A percentile compares a stretch with the other conserved stretches of the same genome.
phyloP scores from a whole-genome alignment of 1,284 basidiomycete genomes.

The Rhodotorula sp. region DNA sequence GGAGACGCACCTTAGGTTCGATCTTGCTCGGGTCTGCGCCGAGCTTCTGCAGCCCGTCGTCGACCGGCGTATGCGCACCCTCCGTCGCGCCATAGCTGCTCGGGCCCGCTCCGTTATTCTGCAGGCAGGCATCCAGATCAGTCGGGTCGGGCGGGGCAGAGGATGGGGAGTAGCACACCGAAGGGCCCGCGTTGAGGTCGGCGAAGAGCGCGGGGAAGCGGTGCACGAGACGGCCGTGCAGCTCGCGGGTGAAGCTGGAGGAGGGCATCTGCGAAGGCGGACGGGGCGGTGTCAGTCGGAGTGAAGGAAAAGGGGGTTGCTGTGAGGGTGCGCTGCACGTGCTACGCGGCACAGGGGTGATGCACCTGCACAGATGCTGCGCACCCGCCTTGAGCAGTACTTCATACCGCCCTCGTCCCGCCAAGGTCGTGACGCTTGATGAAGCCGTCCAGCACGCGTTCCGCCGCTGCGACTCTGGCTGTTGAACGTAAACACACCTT shows the following conservation, averaged over 20 bases:
- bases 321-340: no score
- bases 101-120: background rate
- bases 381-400: no score
- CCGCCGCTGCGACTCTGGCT: no score
- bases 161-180: constrained; percentile 2
- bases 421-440: background rate
- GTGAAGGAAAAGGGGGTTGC: background rate
- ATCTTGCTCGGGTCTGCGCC: constrained; percentile 39
- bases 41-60: constrained; percentile 31
- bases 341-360: no score
- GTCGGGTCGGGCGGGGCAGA: background rate
- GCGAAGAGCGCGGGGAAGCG: constrained; percentile 31
- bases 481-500: background rate
- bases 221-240: constrained; percentile 26
- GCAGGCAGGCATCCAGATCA: no score
- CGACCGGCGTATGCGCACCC: constrained; percentile 10
- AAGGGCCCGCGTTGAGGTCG: constrained; percentile 7
- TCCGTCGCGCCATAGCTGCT: constrained; percentile 27
- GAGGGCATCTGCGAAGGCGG: constrained; percentile 1
- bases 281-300: background rate
- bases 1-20: constrained; percentile 39
- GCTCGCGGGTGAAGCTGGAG: constrained; percentile 19
- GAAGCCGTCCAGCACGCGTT: background rate
- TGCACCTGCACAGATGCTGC: no score
- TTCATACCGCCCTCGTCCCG: background rate